Evolutionary conservation across 306 rosid genomes (phyloP), one percentile per base, ranked within the genome.

Genomic region (Carpinus fangiana): DNA sequence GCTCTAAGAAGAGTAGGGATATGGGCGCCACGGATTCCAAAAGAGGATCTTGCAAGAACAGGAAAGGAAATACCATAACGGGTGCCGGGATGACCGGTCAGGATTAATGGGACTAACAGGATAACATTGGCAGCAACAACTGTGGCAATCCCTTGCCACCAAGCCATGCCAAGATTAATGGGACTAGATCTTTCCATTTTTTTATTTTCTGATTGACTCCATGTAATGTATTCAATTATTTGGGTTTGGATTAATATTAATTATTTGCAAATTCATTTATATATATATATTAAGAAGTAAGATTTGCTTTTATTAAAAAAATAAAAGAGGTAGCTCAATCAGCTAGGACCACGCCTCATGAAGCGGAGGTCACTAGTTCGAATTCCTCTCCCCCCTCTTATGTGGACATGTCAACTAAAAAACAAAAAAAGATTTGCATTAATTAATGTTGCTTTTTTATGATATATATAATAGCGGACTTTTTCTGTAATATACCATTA

Each of bases 141-240:
- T 9, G 97, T 95, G 20, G 87, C 89, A 38, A 95, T 87, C 7
- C 97, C 98, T 83, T 95, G 97, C 98, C 97, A 90, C 97, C 98
- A 95, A 10, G 98, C 87, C 98, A 94, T 94, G 0, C 98, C 98
- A 18, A 94, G 95, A 26, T 94, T n/a, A n/a, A n/a, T n/a, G n/a
- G n/a, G n/a, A n/a, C 1, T 72, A 26, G 52, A 6, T 52, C 31
- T 14, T 31, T 31, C 34, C 34, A 1, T 31, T 31, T n/a, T 31
- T 2, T 31, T 31, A n/a, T 46, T 57, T 46, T 26, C 21, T 4
- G 17, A 55, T 54, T 56, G 70, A 56, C 59, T 78, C 0, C 0
- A 1, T 2, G 36, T 13, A 56, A 20, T 8, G 12, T 56, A 56
- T 56, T 56, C 7, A 20, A 18, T 56, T n/a, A 20, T 56, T 56